Conservation (phyloP, 1,284 basidiomycete genomes). For the Apiotrichum domesticum region DNA sequence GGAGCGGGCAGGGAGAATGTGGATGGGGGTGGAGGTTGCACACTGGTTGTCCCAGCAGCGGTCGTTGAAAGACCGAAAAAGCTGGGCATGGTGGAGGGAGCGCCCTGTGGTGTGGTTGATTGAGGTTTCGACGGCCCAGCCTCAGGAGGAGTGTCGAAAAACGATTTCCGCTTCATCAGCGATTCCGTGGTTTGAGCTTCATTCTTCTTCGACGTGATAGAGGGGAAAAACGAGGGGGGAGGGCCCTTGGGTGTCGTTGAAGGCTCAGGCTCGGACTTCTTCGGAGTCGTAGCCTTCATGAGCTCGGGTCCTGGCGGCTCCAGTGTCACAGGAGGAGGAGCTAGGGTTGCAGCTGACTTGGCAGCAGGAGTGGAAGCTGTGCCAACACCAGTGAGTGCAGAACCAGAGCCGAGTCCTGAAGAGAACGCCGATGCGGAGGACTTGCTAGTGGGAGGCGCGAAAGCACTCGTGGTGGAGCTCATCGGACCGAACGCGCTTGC, state of each 20-base stretch:
- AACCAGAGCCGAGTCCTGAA: no score
- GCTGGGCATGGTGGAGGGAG: constrained; percentile 2
- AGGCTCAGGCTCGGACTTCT: background rate
- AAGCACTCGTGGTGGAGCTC: no score
- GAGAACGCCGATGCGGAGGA: no score
- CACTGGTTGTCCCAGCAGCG: constrained; percentile 3
- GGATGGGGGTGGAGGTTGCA: background rate
- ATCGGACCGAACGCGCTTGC: no score
- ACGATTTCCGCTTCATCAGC: background rate
- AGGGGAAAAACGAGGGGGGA: background rate
- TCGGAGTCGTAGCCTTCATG: background rate
- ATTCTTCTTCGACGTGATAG: background rate
- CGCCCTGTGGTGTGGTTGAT: background rate
- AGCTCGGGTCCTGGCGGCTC: background rate
- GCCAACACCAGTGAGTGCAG: no score
- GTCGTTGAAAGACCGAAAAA: constrained; percentile 14
- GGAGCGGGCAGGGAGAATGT: background rate
- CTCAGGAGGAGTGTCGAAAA: background rate
- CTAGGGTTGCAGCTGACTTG: no score
- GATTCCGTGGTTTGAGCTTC: background rate
- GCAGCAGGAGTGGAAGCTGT: no score
- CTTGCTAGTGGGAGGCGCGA: no score
- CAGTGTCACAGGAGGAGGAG: no score
- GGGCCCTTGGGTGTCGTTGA: background rate
- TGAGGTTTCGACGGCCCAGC: background rate